Evolutionary conservation across 2,329 filamentous ascomycete species (phyloP).

Genomic region (Diaporthe ilicicola): DNA sequence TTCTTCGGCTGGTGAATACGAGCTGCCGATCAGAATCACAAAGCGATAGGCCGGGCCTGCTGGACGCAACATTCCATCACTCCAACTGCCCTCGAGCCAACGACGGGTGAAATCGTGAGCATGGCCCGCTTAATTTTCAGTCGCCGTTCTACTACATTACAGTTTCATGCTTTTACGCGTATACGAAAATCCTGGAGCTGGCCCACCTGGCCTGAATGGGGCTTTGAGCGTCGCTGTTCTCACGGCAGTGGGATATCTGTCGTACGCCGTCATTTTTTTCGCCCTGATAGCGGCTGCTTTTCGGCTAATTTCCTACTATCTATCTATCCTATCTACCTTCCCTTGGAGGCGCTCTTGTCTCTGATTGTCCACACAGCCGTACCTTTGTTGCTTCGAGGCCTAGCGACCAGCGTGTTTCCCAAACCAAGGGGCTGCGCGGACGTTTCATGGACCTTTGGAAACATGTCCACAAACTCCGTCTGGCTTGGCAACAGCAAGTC

Average conservation of each 20-base stretch:
- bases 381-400: constrained; percentile 34
- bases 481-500: constrained; percentile 64
- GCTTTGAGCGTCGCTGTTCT: background rate
- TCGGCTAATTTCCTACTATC: background rate
- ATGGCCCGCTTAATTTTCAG: background rate
- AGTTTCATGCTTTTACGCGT: no score
- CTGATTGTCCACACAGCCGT: constrained; percentile 3
- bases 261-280: background rate
- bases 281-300: background rate
- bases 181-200: background rate
- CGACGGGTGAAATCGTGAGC: background rate
- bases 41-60: background rate
- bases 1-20: background rate
- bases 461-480: constrained; percentile 56
- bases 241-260: background rate
- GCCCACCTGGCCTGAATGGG: background rate
- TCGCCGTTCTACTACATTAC: background rate
- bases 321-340: background rate
- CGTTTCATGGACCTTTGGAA: constrained; percentile 60
- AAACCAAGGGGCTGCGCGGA: constrained; percentile 17
- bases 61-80: background rate
- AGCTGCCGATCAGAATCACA: background rate
- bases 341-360: background rate
- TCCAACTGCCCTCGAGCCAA: background rate
- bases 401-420: constrained; percentile 17